Percentiles rank a stretch among this genome's conserved stretches.
Conservation (phyloP, 805 yeast genomes). For the Suhomyces pyralidae region DNA sequence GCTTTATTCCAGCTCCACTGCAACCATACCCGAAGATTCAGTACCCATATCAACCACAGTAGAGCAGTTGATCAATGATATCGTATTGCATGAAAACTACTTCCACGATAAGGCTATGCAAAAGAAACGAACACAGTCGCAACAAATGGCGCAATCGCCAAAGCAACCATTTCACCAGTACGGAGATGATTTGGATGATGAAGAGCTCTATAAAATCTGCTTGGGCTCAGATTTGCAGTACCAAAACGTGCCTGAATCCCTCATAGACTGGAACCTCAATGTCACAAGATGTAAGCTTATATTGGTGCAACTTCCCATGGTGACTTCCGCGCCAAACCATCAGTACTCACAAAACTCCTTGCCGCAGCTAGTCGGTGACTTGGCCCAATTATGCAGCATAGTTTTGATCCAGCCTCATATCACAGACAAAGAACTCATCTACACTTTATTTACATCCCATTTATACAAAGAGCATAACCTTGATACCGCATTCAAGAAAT, state of each 20-base stretch:
- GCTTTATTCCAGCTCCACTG: conserved; percentile 39
- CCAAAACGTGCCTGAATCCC: conserved; percentile 38
- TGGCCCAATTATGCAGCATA: conserved; percentile 39
- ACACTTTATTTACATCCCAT: conserved; percentile 39
- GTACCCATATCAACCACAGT: conserved; percentile 42
- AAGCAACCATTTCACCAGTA: conserved; percentile 2
- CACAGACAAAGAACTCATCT: conserved; percentile 41
- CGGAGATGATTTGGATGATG: conserved; percentile 18
- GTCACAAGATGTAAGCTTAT: conserved; percentile 48
- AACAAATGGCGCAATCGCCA: not conserved
- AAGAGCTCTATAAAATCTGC: conserved; percentile 34
- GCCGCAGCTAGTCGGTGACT: conserved; percentile 42
- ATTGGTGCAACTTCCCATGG: conserved; percentile 36
- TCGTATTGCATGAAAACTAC: conserved; percentile 35
- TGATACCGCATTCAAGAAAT: conserved; percentile 41
- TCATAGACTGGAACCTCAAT: conserved; percentile 53
- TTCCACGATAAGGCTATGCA: conserved; percentile 14
- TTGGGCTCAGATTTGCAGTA: conserved; percentile 39
- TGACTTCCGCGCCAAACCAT: conserved; percentile 36
- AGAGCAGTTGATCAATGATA: conserved; percentile 43
- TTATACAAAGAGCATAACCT: conserved; percentile 49
- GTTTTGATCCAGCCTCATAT: conserved; percentile 39
- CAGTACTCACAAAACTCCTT: conserved; percentile 29
- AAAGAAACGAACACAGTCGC: conserved; percentile 9
- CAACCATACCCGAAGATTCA: conserved; percentile 44